Conservation (phyloP, 257 asterid genomes). For the Solanum appendiculatum region DNA sequence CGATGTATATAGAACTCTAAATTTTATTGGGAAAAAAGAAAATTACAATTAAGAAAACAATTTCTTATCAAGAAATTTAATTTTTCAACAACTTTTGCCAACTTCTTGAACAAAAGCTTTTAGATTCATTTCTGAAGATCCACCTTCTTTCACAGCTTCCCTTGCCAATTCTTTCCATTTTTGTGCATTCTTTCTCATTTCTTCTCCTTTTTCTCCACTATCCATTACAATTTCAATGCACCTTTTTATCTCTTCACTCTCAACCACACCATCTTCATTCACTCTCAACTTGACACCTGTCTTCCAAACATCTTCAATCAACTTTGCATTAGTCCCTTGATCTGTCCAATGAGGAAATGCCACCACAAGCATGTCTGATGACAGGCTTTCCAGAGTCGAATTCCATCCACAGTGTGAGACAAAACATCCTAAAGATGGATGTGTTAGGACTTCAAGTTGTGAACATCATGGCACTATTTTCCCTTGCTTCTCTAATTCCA, state of each 20-base stretch:
- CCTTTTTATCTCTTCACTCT: conserved; percentile 8
- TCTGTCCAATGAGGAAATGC: conserved; percentile 22
- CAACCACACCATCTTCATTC: conserved; percentile 11
- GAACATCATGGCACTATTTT: conserved; percentile 29
- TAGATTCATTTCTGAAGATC: conserved; percentile 5
- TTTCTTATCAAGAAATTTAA: not conserved
- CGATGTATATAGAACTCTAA: not conserved
- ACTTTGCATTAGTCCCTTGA: conserved; percentile 22
- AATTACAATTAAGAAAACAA: not conserved
- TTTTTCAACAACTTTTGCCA: not conserved
- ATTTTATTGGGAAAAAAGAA: not conserved
- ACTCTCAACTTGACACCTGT: conserved; percentile 3
- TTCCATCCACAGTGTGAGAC: conserved; percentile 26
- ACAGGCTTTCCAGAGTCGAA: conserved; percentile 15
- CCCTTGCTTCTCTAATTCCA: conserved; percentile 12
- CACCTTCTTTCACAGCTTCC: conserved; percentile 16
- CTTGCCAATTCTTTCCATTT: conserved; percentile 13
- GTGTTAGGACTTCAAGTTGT: conserved; percentile 17
- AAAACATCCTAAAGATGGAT: conserved; percentile 27
- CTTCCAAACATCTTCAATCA: conserved; percentile 17
- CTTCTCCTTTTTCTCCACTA: not conserved
- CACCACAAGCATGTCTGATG: conserved; percentile 12
- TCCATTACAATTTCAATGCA: conserved; percentile 17
- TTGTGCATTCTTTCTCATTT: conserved; percentile 2
- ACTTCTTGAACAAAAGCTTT: conserved; percentile 4